Base-by-base conservation (phyloP, 2,329 filamentous ascomycete species). In the Chrysoporthe deuterocubensis region DNA sequence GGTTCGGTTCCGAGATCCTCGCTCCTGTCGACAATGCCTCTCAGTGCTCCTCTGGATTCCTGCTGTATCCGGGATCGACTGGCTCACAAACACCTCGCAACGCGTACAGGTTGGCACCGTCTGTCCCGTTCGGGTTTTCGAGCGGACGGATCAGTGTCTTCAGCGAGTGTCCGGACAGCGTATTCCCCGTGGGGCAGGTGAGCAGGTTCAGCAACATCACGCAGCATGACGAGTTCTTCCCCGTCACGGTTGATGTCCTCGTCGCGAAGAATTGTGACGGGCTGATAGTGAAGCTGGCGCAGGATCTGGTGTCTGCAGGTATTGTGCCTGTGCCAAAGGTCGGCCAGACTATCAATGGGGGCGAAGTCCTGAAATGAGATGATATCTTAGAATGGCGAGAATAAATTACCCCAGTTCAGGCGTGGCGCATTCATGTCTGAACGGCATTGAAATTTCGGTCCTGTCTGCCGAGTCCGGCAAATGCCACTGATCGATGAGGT, bases 221-320 rank as follows among this genome's bases (percentile, higher is more conserved):
- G 0, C 78, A 80, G 1, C 82, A 84, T 50, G 78, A 78, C 5
- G 84, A 86, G 71, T 76, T 76, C 58, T 74, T 89, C 44, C 88
- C 88, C 0, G 87, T 90, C 0, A 83, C 85, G 0, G 82, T 89
- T 0, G 81, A 87, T 69, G 77, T 90, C 26, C 77, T 90, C 76
- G 87, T 82, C 0, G 84, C 86, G 0, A 84, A 83, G 70, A 87
- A 87, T 0, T 90, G 88, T 70, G 88, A 90, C 75, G 84, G 85
- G 0, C 80, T 89, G 78, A 72, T 90, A 37, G 85, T 84, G 54
- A 81, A 80, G 56, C 74, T 90, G 62, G 84, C 87, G 2, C 77
- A 82, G 62, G 84, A 86, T 54, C 69, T 90, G 66, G 79, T 83
- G 1, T 76, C 76, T 37, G 81, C 78, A 18, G 86, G 85, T 0